These are phyloP conservation scores for Camellia sinensis DNA, from an alignment of 148 eudicot genomes.

Conservation along the genomic window DNA sequence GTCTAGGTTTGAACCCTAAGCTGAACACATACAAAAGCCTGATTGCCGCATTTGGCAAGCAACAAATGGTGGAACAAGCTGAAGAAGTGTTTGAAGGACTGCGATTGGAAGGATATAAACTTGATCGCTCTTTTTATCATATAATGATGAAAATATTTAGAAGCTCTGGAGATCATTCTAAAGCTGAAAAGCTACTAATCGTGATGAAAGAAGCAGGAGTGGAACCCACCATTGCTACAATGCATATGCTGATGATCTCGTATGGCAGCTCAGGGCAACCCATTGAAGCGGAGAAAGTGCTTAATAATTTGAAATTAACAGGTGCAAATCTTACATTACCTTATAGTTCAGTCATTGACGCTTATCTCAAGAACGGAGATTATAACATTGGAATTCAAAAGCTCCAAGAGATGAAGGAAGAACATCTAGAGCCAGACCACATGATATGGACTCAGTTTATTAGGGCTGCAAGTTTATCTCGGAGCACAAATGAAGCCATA, in stretches of 20 bases:
- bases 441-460: constrained; percentile 92
- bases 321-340: constrained; percentile 66
- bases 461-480: constrained; percentile 86
- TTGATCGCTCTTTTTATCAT: constrained; percentile 90
- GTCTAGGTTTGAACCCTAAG: constrained; percentile 54
- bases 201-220: constrained; percentile 80
- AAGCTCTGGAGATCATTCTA: constrained; percentile 60
- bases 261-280: constrained; percentile 94
- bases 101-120: constrained; percentile 59
- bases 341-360: constrained; percentile 84
- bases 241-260: constrained; percentile 93
- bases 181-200: constrained; percentile 69
- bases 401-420: constrained; percentile 68
- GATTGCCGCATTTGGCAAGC: constrained; percentile 73
- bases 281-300: constrained; percentile 91
- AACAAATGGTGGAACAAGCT: constrained; percentile 63
- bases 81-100: constrained; percentile 78
- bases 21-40: constrained; percentile 83
- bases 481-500: constrained; percentile 50
- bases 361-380: constrained; percentile 85
- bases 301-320: constrained; percentile 62
- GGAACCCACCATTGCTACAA: constrained; percentile 80
- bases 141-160: constrained; percentile 91
- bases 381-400: constrained; percentile 69
- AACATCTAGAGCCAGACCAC: constrained; percentile 86